Conservation (phyloP, 768 basidiomycete species). For the Leucosporidium scottii region DNA sequence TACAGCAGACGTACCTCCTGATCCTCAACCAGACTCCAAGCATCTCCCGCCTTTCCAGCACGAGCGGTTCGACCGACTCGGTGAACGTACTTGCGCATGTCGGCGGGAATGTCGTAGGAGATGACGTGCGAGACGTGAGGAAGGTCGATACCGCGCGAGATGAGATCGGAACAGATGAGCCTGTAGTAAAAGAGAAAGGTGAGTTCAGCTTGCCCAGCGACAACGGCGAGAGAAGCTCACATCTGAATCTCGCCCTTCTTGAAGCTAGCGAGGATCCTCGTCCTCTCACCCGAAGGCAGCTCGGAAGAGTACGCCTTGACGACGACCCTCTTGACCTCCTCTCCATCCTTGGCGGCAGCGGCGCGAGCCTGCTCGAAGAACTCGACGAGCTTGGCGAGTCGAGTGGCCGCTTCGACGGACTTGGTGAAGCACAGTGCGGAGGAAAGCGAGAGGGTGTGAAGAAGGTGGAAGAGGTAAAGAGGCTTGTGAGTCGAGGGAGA, state of each 20-base stretch:
- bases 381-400: slow-evolving; percentile 72
- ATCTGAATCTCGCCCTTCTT: slow-evolving; percentile 71
- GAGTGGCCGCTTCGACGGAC: slow-evolving; percentile 77
- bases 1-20: slow-evolving; percentile 51
- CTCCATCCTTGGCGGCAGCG: slow-evolving; percentile 23
- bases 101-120: slow-evolving; percentile 91
- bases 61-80: slow-evolving; percentile 93
- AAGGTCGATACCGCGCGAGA: slow-evolving; percentile 92
- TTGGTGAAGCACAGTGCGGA: slow-evolving; percentile 94
- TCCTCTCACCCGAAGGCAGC: slow-evolving; percentile 63
- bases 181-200: slow-evolving; percentile 45
- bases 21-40: slow-evolving; percentile 93
- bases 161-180: slow-evolving; percentile 90
- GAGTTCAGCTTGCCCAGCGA: not conserved
- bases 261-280: slow-evolving; percentile 69
- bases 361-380: slow-evolving; percentile 59
- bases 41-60: slow-evolving; percentile 77
- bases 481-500: slow-evolving; percentile 75
- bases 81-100: slow-evolving; percentile 97
- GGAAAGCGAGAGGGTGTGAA: slow-evolving; percentile 55
- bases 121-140: slow-evolving; percentile 86
- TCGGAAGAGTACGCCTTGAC: slow-evolving; percentile 82
- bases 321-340: slow-evolving; percentile 39
- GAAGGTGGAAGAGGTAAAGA: slow-evolving; percentile 76
- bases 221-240: slow-evolving; percentile 47